Conservation (phyloP, 768 basidiomycete species). For the Trametes gibbosa region DNA sequence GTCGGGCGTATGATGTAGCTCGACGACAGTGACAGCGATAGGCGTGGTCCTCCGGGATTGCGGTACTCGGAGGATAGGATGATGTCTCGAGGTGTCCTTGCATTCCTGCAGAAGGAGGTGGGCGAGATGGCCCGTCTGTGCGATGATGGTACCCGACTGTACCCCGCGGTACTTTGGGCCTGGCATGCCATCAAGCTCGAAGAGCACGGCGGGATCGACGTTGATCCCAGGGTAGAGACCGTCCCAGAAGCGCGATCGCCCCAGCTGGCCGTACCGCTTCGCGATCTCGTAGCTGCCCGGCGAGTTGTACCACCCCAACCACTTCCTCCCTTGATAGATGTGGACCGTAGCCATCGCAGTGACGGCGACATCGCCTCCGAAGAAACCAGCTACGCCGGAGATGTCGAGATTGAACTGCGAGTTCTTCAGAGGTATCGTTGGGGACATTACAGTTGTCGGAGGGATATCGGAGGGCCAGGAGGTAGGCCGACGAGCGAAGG, state of each 20-base stretch:
- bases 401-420: conserved; percentile 15
- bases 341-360: conserved; percentile 16
- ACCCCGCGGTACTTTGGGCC: conserved; percentile 13
- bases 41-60: neutral
- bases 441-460: neutral
- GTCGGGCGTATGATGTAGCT: neutral
- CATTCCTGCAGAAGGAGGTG: conserved; percentile 13
- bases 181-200: conserved; percentile 10
- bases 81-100: neutral
- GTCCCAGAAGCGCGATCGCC: conserved; percentile 18
- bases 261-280: conserved; percentile 15
- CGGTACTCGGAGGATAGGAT: neutral
- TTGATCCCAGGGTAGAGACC: conserved; percentile 16
- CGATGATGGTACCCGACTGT: conserved; percentile 14
- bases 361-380: conserved; percentile 16
- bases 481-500: neutral
- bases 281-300: conserved; percentile 19
- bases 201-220: conserved; percentile 15
- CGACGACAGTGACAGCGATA: conserved; percentile 4
- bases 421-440: conserved; percentile 5
- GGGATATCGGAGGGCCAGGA: neutral
- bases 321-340: conserved; percentile 14
- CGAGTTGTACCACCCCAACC: conserved; percentile 18
- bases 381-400: conserved; percentile 16
- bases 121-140: conserved; percentile 12